These are phyloP conservation scores for Scheffersomyces parashehatae DNA, from an alignment of 1,139 yeast genomes.

Conservation along the genomic window DNA sequence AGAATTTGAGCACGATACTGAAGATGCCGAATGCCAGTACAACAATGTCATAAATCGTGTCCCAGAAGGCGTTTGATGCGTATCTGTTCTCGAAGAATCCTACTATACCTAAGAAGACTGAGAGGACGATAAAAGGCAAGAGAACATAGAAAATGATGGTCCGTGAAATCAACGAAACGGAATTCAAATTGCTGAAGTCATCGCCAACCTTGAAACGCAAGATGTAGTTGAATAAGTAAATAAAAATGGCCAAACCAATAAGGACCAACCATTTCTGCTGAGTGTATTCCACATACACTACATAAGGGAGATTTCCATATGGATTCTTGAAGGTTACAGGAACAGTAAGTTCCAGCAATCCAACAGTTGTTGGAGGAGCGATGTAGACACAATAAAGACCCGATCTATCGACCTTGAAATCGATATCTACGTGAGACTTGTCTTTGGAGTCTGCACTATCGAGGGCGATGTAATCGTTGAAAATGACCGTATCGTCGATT, in stretches of 20 bases:
- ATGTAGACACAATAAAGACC: conserved; percentile 39
- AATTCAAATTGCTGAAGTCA: conserved; percentile 32
- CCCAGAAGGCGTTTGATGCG: conserved; percentile 5
- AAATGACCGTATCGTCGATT: conserved; percentile 6
- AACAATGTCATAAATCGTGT: conserved; percentile 1
- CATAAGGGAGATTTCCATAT: conserved; percentile 29
- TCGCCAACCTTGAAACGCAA: conserved; percentile 28
- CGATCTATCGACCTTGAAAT: conserved; percentile 19
- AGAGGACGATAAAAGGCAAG: conserved; percentile 21
- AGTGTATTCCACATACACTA: conserved; percentile 20
- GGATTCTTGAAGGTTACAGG: conserved; percentile 24
- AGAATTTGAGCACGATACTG: conserved; percentile 10
- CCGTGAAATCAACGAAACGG: conserved; percentile 36
- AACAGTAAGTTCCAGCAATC: conserved; percentile 11
- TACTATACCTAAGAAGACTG: conserved; percentile 10
- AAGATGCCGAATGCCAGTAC: conserved; percentile 6
- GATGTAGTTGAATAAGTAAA: conserved; percentile 27
- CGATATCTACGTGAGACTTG: conserved; percentile 6
- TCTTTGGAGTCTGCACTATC: conserved; percentile 5
- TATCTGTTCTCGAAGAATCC: conserved; percentile 20
- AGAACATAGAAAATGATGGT: conserved; percentile 31
- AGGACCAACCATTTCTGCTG: conserved; percentile 17
- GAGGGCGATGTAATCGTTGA: conserved; percentile 10
- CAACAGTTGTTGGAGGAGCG: conserved; percentile 22
- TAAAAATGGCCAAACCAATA: conserved; percentile 19